Evolutionary conservation across 2,329 filamentous ascomycete genomes (phyloP).

Genomic region (Escovopsis sp.): DNA sequence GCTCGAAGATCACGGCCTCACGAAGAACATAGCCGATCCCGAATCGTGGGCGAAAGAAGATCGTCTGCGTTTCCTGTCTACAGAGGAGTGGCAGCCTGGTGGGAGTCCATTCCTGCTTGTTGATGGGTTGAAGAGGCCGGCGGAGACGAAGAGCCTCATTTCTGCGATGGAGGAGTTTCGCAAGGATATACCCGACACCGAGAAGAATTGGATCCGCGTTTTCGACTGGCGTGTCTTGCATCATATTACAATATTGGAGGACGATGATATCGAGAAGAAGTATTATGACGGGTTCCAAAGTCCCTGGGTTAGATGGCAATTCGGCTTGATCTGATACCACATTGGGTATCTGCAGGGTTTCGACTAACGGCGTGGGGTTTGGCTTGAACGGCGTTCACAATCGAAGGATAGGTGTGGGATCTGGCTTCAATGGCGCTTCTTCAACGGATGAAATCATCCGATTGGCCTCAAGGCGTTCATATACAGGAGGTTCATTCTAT

Average conservation of each 20-base stretch:
- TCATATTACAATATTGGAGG: slow-evolving; percentile 25
- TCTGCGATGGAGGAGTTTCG: slow-evolving; percentile 17
- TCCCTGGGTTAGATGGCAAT: slow-evolving; percentile 30
- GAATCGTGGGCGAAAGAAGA: slow-evolving; percentile 18
- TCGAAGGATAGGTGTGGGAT: neutral
- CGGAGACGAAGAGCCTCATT: slow-evolving; percentile 20
- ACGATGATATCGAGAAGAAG: slow-evolving; percentile 14
- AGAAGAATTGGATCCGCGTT: slow-evolving; percentile 24
- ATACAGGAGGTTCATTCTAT: no score
- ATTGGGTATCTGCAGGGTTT: neutral
- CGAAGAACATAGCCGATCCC: slow-evolving; percentile 18
- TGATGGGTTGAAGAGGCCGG: slow-evolving; percentile 20
- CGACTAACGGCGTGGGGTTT: neutral
- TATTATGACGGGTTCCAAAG: slow-evolving; percentile 22
- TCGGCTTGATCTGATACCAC: slow-evolving; percentile 23
- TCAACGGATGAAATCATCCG: slow-evolving; percentile 9
- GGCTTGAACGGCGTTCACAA: neutral
- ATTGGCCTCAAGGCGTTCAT: no score
- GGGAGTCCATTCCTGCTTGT: slow-evolving; percentile 25
- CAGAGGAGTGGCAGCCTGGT: neutral
- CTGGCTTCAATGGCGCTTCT: slow-evolving; percentile 8
- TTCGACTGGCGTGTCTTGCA: slow-evolving; percentile 34
- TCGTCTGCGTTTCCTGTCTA: neutral
- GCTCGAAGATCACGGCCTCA: slow-evolving; percentile 27
- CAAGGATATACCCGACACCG: slow-evolving; percentile 12